Conservation (phyloP, 768 basidiomycete genomes). For the Rhodosporidiobolus sp. region DNA sequence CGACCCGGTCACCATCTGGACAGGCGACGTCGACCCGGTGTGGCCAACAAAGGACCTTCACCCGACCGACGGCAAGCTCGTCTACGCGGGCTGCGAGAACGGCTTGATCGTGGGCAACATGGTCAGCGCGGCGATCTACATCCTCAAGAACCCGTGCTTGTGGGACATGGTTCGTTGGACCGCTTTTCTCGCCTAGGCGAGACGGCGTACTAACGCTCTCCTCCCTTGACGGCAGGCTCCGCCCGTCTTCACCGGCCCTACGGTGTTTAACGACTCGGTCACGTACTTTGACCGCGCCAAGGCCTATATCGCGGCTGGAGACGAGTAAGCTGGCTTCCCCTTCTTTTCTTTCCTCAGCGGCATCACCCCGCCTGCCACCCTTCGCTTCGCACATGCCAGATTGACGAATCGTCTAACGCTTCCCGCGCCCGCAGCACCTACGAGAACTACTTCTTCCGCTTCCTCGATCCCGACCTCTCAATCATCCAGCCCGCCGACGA, state of each 20-base stretch:
- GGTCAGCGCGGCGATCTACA: conserved; percentile 21
- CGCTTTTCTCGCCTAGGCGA: background rate
- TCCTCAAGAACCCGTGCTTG: conserved; percentile 34
- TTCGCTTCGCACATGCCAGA: too few relatives aligned
- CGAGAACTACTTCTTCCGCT: conserved; percentile 33
- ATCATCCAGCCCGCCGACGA: conserved; percentile 31
- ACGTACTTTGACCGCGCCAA: conserved; percentile 32
- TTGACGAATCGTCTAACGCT: too few relatives aligned
- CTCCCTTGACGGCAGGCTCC: conserved; percentile 14
- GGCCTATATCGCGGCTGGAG: conserved; percentile 26
- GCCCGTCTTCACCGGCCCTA: conserved; percentile 18
- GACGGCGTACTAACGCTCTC: background rate
- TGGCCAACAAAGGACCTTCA: conserved; percentile 10
- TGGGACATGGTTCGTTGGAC: conserved; percentile 11
- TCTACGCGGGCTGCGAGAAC: conserved; percentile 33
- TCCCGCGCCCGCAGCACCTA: conserved; percentile 20
- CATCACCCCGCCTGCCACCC: background rate
- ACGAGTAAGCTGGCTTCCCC: conserved; percentile 17
- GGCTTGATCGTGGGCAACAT: conserved; percentile 25
- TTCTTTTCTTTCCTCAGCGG: too few relatives aligned
- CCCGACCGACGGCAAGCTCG: conserved; percentile 2
- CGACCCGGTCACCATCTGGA: conserved; percentile 21
- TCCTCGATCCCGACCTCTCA: conserved; percentile 16
- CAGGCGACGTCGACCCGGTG: conserved; percentile 25
- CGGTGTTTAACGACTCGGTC: conserved; percentile 12